Evolutionary conservation across 2,329 filamentous ascomycete genomes (phyloP).

Genomic region (Penicillium sp.): DNA sequence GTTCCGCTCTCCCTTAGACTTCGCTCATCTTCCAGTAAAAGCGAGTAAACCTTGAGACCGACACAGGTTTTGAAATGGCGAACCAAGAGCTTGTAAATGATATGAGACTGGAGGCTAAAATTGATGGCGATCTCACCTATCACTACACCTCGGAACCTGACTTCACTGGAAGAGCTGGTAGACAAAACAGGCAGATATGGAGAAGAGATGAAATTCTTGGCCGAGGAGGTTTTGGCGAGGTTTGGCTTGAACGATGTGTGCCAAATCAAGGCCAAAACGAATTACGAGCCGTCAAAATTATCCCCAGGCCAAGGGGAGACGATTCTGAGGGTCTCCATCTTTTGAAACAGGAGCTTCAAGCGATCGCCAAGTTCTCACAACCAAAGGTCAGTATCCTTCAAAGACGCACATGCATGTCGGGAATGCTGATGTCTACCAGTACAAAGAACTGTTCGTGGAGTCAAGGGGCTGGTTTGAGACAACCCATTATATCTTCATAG

Average conservation of each 20-base stretch:
- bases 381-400: background rate
- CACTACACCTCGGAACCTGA: background rate
- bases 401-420: background rate
- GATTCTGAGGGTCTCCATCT: background rate
- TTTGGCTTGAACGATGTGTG: background rate
- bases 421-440: background rate
- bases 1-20: too few relatives aligned
- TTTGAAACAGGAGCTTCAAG: background rate
- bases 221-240: background rate
- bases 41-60: too few relatives aligned
- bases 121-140: background rate
- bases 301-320: background rate
- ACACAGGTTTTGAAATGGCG: background rate
- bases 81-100: background rate
- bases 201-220: background rate
- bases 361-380: conserved; percentile 11
- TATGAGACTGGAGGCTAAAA: background rate
- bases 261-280: background rate
- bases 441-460: conserved; percentile 2
- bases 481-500: background rate
- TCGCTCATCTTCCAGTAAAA: too few relatives aligned
- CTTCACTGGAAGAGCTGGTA: background rate
- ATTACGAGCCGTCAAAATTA: background rate
- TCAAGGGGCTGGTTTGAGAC: conserved; percentile 11
- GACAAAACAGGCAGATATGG: background rate